phyloP scores from a whole-genome alignment of 73 alveolate species.

The Durusdinium trenchii region DNA sequence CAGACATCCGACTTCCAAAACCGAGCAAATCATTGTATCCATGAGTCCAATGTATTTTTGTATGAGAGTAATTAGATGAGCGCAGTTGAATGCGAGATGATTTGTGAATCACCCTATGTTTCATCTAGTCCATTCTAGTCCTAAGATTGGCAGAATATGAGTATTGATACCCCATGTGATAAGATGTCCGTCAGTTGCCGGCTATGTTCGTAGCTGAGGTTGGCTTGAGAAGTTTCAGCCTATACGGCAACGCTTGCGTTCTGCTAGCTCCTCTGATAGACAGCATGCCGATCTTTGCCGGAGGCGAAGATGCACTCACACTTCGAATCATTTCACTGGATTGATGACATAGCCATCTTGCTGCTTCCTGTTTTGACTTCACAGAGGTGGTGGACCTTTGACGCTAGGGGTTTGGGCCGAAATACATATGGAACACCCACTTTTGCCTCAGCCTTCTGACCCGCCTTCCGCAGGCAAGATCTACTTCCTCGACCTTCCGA shows the following conservation, averaged over 20 bases:
- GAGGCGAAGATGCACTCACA: conserved; percentile 8
- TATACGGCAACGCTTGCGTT: conserved; percentile 71
- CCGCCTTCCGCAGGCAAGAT: conserved; percentile 62
- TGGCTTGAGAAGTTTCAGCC: conserved; percentile 45
- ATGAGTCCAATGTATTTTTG: no score
- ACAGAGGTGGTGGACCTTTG: not conserved
- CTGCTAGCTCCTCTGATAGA: conserved; percentile 78
- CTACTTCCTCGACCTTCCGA: conserved; percentile 79
- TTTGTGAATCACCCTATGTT: no score
- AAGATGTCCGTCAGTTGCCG: no score
- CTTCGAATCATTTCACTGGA: not conserved
- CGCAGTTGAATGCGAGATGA: no score
- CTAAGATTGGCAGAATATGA: no score
- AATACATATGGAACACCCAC: not conserved
- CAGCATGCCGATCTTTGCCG: conserved; percentile 56
- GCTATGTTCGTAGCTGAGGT: no score
- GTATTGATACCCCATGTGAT: no score
- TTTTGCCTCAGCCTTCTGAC: not conserved
- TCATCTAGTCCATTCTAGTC: no score
- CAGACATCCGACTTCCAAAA: no score
- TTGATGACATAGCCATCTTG: not conserved
- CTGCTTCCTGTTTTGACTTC: not conserved
- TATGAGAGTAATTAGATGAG: no score
- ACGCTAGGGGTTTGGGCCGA: not conserved
- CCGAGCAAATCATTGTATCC: no score